Evolutionary conservation across 768 basidiomycete genomes (phyloP).

Genomic region (Tricholoma sp.): DNA sequence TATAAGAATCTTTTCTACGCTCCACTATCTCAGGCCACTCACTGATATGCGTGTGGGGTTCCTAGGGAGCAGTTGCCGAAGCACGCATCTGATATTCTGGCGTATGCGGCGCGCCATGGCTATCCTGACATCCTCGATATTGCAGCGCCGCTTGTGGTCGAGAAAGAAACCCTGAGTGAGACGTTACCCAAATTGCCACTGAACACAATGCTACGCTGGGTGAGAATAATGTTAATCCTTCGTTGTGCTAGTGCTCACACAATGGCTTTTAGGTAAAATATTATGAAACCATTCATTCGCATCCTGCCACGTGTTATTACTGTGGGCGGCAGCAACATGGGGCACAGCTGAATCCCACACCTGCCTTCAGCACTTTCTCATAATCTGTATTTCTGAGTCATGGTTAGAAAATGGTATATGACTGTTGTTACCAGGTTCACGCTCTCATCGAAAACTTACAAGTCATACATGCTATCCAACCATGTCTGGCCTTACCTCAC

Average conservation of each 20-base stretch:
- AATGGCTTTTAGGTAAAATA: neutral
- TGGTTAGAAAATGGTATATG: too few relatives aligned
- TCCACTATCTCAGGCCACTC: neutral
- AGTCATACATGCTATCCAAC: too few relatives aligned
- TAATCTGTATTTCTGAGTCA: too few relatives aligned
- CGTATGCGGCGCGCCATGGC: neutral
- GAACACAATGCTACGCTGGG: neutral
- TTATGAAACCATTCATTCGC: neutral
- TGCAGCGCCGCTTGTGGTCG: neutral
- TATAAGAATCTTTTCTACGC: neutral
- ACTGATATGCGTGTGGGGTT: neutral
- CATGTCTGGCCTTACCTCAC: too few relatives aligned
- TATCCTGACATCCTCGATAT: neutral
- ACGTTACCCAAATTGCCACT: neutral
- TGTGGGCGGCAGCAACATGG: too few relatives aligned
- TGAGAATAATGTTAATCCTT: neutral
- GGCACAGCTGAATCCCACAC: too few relatives aligned
- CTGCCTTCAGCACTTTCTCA: too few relatives aligned
- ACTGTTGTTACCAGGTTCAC: too few relatives aligned
- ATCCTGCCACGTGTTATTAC: too few relatives aligned
- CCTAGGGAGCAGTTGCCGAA: slow-evolving; percentile 4
- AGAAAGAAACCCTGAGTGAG: neutral
- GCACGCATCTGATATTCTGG: neutral
- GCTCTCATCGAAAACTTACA: too few relatives aligned
- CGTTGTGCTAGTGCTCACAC: neutral